These are phyloP conservation scores for Aspergillus novoparasiticus DNA, from an alignment of 2,329 filamentous ascomycete genomes.

Conservation along the genomic window DNA sequence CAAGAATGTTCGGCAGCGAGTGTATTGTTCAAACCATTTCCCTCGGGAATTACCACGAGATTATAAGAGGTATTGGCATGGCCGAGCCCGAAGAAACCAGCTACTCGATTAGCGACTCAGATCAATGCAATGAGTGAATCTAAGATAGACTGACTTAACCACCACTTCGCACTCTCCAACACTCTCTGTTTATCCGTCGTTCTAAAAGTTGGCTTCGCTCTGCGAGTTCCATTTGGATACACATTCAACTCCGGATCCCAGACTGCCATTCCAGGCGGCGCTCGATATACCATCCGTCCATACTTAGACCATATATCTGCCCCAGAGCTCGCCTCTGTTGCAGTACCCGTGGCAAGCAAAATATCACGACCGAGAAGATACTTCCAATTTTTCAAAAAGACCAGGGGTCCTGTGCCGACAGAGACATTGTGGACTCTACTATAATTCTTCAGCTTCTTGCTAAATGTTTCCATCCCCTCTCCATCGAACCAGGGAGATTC, in stretches of 20 bases:
- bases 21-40: constrained; percentile 54
- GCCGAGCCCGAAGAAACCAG: constrained; percentile 28
- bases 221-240: constrained; percentile 50
- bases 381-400: constrained; percentile 56
- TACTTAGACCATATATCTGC: constrained; percentile 59
- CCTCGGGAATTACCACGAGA: constrained; percentile 54
- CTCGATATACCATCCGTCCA: constrained; percentile 56
- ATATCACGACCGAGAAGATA: constrained; percentile 42
- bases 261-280: constrained; percentile 47
- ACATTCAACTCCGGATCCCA: constrained; percentile 48
- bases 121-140: too few species aligned
- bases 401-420: constrained; percentile 51
- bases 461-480: constrained; percentile 52
- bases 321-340: constrained; percentile 53
- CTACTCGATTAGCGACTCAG: constrained; percentile 2
- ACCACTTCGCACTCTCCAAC: constrained; percentile 48
- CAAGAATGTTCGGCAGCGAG: constrained; percentile 45
- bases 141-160: constrained; percentile 43
- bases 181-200: constrained; percentile 59
- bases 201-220: constrained; percentile 53
- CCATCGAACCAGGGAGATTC: constrained; percentile 52
- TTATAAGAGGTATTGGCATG: constrained; percentile 30
- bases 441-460: constrained; percentile 51
- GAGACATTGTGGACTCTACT: constrained; percentile 37
- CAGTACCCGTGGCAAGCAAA: constrained; percentile 52